Conservation (phyloP, 2,329 filamentous ascomycete genomes). For the Alternaria rosae region DNA sequence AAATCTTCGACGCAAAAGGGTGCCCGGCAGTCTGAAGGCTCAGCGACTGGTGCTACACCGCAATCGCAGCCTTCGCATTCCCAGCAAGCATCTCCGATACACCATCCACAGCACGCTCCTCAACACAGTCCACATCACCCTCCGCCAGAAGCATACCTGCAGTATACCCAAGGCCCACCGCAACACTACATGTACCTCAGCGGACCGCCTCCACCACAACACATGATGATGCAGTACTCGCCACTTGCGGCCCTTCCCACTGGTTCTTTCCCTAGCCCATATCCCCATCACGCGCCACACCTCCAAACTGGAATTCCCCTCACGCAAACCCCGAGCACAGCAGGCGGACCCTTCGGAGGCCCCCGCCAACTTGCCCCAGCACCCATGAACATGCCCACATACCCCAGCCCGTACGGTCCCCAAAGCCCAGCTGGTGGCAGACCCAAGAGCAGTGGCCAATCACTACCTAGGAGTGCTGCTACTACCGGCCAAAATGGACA, state of each 20-base stretch:
- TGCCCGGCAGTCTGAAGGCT: slow-evolving; percentile 27
- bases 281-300: slow-evolving; percentile 18
- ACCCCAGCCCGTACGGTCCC: slow-evolving; percentile 43
- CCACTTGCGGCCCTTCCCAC: slow-evolving; percentile 37
- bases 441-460: slow-evolving; percentile 32
- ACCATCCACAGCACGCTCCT: slow-evolving; percentile 15
- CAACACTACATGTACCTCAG: slow-evolving; percentile 31
- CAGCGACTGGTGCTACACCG: slow-evolving; percentile 27
- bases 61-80: slow-evolving; percentile 25
- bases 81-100: slow-evolving; percentile 25
- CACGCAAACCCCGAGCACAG: slow-evolving; percentile 19
- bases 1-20: slow-evolving; percentile 37
- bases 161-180: slow-evolving; percentile 24
- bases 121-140: slow-evolving; percentile 28
- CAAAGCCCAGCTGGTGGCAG: slow-evolving; percentile 29
- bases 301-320: slow-evolving; percentile 18
- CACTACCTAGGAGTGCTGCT: slow-evolving; percentile 13
- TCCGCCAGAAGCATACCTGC: slow-evolving; percentile 30
- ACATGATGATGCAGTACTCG: slow-evolving; percentile 37
- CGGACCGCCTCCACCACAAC: slow-evolving; percentile 28
- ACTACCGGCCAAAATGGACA: slow-evolving; percentile 26
- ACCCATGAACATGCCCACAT: slow-evolving; percentile 30
- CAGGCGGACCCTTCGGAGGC: slow-evolving; percentile 10
- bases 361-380: slow-evolving; percentile 36
- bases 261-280: slow-evolving; percentile 21